Conservation (phyloP, 805 yeast species). For the Teunomyces panamensis region DNA sequence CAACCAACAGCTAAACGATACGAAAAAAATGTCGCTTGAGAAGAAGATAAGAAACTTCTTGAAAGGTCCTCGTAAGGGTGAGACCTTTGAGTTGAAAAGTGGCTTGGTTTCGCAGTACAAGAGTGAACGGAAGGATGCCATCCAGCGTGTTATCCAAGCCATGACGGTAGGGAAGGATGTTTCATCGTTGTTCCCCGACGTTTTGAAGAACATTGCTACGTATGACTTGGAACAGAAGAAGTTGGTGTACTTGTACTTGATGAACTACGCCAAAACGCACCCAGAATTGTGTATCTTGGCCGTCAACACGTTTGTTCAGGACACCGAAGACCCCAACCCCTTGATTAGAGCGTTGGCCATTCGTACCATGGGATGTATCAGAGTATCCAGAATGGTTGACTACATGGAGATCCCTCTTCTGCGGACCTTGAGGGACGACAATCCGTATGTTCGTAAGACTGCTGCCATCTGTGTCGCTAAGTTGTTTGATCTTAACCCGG, state of each 20-base stretch:
- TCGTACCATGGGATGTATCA: conserved; percentile 97
- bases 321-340: conserved; percentile 95
- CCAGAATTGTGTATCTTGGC: conserved; percentile 96
- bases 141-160: conserved; percentile 93
- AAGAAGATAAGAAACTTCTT: conserved; percentile 42
- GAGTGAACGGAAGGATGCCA: conserved; percentile 92
- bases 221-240: conserved; percentile 96
- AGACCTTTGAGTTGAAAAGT: conserved; percentile 83
- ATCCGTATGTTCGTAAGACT: conserved; percentile 95
- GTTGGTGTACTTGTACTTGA: conserved; percentile 86
- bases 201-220: conserved; percentile 93
- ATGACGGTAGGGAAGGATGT: conserved; percentile 99
- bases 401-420: conserved; percentile 88
- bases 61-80: conserved; percentile 54
- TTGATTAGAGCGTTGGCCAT: conserved; percentile 93
- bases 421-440: conserved; percentile 83
- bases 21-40: conserved; percentile 35
- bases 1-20: neutral
- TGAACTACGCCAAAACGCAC: conserved; percentile 96
- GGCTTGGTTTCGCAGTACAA: conserved; percentile 96
- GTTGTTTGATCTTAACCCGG: conserved; percentile 79
- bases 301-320: conserved; percentile 93
- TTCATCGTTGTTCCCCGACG: conserved; percentile 91
- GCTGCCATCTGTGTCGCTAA: conserved; percentile 98
- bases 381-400: conserved; percentile 93